Evolutionary conservation across 2,329 filamentous ascomycete species (phyloP), one percentile per base, ranked within the genome.

Genomic region (Ophiostoma sp.): DNA sequence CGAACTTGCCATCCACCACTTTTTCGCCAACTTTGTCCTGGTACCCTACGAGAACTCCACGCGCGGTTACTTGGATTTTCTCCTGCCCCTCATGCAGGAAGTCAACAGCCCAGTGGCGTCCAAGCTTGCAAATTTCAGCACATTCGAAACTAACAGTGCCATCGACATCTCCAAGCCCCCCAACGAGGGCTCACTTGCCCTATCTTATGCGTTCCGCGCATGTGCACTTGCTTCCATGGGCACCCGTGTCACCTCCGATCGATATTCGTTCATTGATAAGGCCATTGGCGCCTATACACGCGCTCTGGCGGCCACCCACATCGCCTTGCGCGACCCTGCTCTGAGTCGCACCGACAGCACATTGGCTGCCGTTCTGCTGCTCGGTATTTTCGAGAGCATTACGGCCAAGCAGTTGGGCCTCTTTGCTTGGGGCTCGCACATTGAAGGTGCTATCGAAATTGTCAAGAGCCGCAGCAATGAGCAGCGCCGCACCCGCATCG

Each of bases 381-480:
- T 89, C 40, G 84, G 85, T 0, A 77, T 88, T 36, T 89, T 86
- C 70, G 87, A 89, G 77, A 85, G 81, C 68, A 86, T 88, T 62
- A 82, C 82, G 0, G 82, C 84, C 12, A 83, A 81, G 69, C 81
- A 84, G 66, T 76, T 84, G 65, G 83, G 81, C 45, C 82, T 83
- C 74, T 77, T 83, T 68, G 84, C 85, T 1, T 89, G 86, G 86
- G 85, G 84, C 4, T 85, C 85, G 9, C 86, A 89, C 72, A 82
- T 85, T n/a, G 84, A 87, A 70, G 86, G 85, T 3, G 86, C 86
- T n/a, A 82, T 88, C 44, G 83, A 86, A 71, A 78, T 88, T 1
- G 84, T 86, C 67, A 85, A 84, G 74, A 80, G 82, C 9, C 81
- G 86, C 63, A 85, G 85, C 4, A 82, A 80, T 72, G 81, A 83